Evolutionary conservation across 345 rosid genomes (phyloP).

Genomic region (Eucalyptus microcorys): DNA sequence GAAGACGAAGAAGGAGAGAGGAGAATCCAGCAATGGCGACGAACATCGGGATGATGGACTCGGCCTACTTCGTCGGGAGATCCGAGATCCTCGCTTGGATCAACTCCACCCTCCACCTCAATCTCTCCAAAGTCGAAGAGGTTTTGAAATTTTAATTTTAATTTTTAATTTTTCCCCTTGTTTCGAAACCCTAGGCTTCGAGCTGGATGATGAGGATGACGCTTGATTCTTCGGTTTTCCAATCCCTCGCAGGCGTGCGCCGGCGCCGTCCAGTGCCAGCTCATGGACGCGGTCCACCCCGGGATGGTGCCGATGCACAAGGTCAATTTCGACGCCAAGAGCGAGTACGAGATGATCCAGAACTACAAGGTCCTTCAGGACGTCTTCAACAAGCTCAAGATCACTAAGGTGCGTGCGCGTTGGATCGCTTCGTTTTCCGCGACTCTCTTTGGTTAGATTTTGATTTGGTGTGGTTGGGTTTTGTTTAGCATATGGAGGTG

Average conservation of each 20-base stretch:
- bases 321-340: slow-evolving; percentile 93
- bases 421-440: background rate
- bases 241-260: slow-evolving; percentile 52
- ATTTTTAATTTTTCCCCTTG: too few relatives aligned
- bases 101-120: slow-evolving; percentile 80
- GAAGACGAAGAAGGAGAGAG: background rate
- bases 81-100: slow-evolving; percentile 96
- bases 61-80: slow-evolving; percentile 91
- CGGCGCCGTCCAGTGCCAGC: slow-evolving; percentile 91
- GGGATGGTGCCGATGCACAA: slow-evolving; percentile 97
- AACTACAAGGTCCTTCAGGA: slow-evolving; percentile 96
- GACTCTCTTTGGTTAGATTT: background rate
- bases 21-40: slow-evolving; percentile 31
- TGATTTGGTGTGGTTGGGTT: background rate
- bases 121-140: slow-evolving; percentile 97
- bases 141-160: background rate
- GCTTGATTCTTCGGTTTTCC: background rate
- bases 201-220: background rate
- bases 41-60: slow-evolving; percentile 90
- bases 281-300: slow-evolving; percentile 85
- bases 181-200: background rate
- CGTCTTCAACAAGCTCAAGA: slow-evolving; percentile 89
- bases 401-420: slow-evolving; percentile 55
- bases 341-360: slow-evolving; percentile 97
- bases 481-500: slow-evolving; percentile 72